Percentiles rank a stretch among this genome's conserved stretches.
Evolutionary conservation across 805 yeast genomes (phyloP).

Genomic region (Lipomyces spencermartinsiae): DNA sequence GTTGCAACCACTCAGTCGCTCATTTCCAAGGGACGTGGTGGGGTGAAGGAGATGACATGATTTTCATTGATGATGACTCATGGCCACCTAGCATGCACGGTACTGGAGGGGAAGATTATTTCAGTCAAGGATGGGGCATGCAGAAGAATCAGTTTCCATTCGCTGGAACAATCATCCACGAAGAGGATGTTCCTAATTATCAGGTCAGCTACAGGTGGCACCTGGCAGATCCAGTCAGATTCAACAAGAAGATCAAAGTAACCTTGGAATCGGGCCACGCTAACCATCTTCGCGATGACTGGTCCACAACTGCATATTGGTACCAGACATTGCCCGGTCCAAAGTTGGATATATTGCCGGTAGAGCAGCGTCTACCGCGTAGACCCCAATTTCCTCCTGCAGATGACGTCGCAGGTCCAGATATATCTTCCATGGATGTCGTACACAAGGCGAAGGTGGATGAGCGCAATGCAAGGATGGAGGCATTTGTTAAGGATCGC

Average conservation of each 20-base stretch:
- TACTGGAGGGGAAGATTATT: conserved; percentile 1
- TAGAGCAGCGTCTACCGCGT: too few species aligned
- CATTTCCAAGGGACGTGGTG: conserved; percentile 1
- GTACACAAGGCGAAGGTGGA: too few species aligned
- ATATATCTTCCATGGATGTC: neutral
- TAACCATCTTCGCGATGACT: too few species aligned
- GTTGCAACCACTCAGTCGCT: neutral
- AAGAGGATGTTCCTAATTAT: neutral
- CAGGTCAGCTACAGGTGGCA: conserved; percentile 5
- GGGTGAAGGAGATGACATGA: conserved; percentile 3
- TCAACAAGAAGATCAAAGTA: too few species aligned
- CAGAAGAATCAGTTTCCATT: neutral
- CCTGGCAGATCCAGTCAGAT: neutral
- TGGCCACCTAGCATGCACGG: conserved; percentile 6
- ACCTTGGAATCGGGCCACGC: too few species aligned
- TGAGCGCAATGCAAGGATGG: too few species aligned
- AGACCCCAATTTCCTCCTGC: conserved; percentile 5
- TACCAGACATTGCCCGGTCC: too few species aligned
- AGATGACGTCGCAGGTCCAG: neutral
- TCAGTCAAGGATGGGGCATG: conserved; percentile 2
- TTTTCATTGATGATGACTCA: neutral
- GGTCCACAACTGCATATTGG: too few species aligned
- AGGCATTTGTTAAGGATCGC: too few species aligned
- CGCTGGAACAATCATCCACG: conserved; percentile 1
- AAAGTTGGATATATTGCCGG: too few species aligned